A percentile compares a stretch with the other conserved stretches of the same genome.
Evolutionary conservation across 768 basidiomycete species (phyloP).

Genomic region (Psilocybe sp.): DNA sequence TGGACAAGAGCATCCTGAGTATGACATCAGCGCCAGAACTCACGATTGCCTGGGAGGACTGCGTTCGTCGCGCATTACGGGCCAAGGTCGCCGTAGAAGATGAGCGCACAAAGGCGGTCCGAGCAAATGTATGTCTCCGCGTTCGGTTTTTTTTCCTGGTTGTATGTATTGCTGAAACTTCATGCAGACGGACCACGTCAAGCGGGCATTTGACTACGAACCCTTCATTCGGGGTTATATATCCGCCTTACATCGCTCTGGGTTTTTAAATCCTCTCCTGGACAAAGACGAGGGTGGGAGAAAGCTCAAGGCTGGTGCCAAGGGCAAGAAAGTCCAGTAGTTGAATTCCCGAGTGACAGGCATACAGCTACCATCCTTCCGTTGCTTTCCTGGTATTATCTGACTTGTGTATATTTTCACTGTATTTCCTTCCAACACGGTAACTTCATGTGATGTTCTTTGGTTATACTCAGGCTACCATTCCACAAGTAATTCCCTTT

Average conservation of each 20-base stretch:
- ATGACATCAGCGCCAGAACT: slow-evolving; percentile 35
- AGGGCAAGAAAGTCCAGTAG: slow-evolving; percentile 7
- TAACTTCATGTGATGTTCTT: no score
- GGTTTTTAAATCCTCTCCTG: slow-evolving; percentile 41
- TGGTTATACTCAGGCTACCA: no score
- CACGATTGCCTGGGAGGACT: slow-evolving; percentile 42
- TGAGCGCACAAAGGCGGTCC: slow-evolving; percentile 40
- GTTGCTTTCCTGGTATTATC: no score
- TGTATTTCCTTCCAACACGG: no score
- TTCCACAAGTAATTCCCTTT: no score
- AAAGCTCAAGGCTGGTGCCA: slow-evolving; percentile 15
- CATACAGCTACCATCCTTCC: no score
- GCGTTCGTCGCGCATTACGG: slow-evolving; percentile 36
- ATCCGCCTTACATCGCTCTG: slow-evolving; percentile 39
- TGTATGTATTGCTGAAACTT: neutral
- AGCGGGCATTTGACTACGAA: slow-evolving; percentile 62
- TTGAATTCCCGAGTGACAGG: neutral
- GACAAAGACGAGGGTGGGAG: slow-evolving; percentile 32
- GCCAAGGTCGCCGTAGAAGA: slow-evolving; percentile 46
- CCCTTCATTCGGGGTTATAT: slow-evolving; percentile 48
- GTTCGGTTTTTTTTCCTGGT: neutral
- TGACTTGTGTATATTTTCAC: no score
- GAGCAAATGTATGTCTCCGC: slow-evolving; percentile 40
- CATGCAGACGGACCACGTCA: slow-evolving; percentile 47
- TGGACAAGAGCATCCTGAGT: slow-evolving; percentile 41